Percentiles rank a stretch among this genome's conserved stretches.
Evolutionary conservation across 2,329 filamentous ascomycete species (phyloP).

Genomic region (Penicillium sp.): DNA sequence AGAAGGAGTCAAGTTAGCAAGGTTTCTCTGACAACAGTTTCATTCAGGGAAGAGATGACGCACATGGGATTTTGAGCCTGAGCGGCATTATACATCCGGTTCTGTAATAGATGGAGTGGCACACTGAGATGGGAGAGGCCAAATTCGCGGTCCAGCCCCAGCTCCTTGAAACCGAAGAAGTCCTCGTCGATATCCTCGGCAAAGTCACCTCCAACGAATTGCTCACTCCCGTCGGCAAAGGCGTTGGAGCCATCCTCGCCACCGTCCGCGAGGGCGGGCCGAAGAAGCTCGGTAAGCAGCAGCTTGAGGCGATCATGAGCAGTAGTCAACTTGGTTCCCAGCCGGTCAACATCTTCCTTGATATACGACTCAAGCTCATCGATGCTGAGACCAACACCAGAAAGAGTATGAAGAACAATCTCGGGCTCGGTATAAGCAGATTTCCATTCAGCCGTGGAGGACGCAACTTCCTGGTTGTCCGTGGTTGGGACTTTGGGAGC

Average conservation of each 20-base stretch:
- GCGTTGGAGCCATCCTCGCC: slow-evolving; percentile 79
- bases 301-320: slow-evolving; percentile 94
- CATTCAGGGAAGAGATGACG: slow-evolving; percentile 25
- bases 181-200: slow-evolving; percentile 97
- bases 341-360: slow-evolving; percentile 85
- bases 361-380: slow-evolving; percentile 78
- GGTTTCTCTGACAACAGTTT: too few relatives aligned
- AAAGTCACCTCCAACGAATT: slow-evolving; percentile 94
- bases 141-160: slow-evolving; percentile 87
- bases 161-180: slow-evolving; percentile 96
- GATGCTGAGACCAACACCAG: slow-evolving; percentile 76
- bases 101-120: slow-evolving; percentile 87
- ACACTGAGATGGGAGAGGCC: slow-evolving; percentile 83
- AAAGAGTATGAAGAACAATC: slow-evolving; percentile 75
- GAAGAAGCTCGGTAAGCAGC: slow-evolving; percentile 85
- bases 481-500: slow-evolving; percentile 64
- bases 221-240: slow-evolving; percentile 94
- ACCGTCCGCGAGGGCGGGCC: slow-evolving; percentile 76
- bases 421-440: slow-evolving; percentile 76
- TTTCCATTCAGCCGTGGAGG: slow-evolving; percentile 47
- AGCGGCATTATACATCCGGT: slow-evolving; percentile 77
- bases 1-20: slow-evolving; percentile 3
- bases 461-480: slow-evolving; percentile 40
- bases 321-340: slow-evolving; percentile 68
- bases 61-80: slow-evolving; percentile 65